Base-by-base conservation (phyloP, 768 basidiomycete genomes). In the Suillus subluteus region DNA sequence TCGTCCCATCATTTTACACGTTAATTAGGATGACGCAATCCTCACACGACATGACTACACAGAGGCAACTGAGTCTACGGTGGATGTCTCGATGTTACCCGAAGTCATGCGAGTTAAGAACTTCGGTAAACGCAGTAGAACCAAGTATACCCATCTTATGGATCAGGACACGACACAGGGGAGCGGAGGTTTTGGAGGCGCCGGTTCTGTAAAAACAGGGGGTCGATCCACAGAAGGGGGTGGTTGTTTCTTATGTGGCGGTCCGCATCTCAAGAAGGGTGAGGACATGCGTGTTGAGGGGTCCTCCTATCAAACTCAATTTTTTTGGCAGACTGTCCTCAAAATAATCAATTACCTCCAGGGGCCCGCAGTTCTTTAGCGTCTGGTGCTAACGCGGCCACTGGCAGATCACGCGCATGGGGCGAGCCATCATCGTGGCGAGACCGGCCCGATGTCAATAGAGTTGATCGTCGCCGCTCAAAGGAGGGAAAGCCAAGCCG, bases 61-160 rank as follows among this genome's bases (percentile, higher is more conserved):
- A 0, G 94, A 94, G 74, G 91, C 94, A 18, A 97, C 95, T 3
- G 90, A 90, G 74, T 94, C 92, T 26, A 91, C 94, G 0, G 75
- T 97, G 66, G 97, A 99, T 73, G 87, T 99, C 43, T 90, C 94
- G 1, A 68, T 94, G 69, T 83, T 99, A 38, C 98, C 98, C 11
- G 88, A 94, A 80, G 92, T 98, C 65, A 97, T 99, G 96, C 98
- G 99, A 80, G 94, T 96, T 73, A 90, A 89, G 78, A 90, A 98
- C 80, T 98, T 96, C 73, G 94, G 95, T 56, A 96, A 95, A 78
- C 89, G 94, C 67, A 88, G 93, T 75, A 89, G 92, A 56, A 95
- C 94, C 38, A 96, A 99, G 81, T 99, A 99, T 73, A 99, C 98
- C 18, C 97, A 99, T 79, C 79, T 99, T 69, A 79, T 95, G 44